Percentiles rank a stretch among this genome's conserved stretches.
phyloP scores from a whole-genome alignment of 441 rosid species.

The Euphorbia schlechtendalii region DNA sequence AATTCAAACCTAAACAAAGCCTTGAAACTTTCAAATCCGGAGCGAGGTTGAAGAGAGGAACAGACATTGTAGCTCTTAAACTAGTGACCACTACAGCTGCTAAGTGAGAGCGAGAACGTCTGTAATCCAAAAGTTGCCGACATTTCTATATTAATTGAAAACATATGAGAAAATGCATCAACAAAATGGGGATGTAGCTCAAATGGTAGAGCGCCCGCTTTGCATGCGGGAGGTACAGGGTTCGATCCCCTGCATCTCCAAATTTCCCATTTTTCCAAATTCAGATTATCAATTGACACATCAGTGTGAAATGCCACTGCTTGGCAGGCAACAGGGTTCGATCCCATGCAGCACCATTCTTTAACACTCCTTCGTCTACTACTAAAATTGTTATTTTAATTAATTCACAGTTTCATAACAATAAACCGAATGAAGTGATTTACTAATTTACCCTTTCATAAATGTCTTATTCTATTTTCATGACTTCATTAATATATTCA shows the following conservation, averaged over 20 bases:
- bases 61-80: conserved; percentile 21
- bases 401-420: no score
- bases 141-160: no score
- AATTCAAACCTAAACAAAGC: conserved; percentile 49
- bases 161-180: no score
- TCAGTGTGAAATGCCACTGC: no score
- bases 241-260: conserved; percentile 95
- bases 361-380: no score
- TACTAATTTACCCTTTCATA: no score
- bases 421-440: no score
- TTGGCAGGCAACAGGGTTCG: conserved; percentile 96
- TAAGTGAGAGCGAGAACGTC: not conserved
- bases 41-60: conserved; percentile 46
- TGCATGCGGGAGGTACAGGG: conserved; percentile 99
- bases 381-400: no score
- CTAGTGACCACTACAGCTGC: not conserved
- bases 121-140: conserved; percentile 30
- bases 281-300: no score
- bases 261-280: no score
- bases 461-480: no score
- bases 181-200: conserved; percentile 86
- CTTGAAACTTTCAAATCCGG: conserved; percentile 43
- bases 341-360: conserved; percentile 78
- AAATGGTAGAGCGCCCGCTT: conserved; percentile 99
- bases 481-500: no score